Evolutionary conservation across 768 basidiomycete species (phyloP).

Genomic region (Chalciporus chontae): DNA sequence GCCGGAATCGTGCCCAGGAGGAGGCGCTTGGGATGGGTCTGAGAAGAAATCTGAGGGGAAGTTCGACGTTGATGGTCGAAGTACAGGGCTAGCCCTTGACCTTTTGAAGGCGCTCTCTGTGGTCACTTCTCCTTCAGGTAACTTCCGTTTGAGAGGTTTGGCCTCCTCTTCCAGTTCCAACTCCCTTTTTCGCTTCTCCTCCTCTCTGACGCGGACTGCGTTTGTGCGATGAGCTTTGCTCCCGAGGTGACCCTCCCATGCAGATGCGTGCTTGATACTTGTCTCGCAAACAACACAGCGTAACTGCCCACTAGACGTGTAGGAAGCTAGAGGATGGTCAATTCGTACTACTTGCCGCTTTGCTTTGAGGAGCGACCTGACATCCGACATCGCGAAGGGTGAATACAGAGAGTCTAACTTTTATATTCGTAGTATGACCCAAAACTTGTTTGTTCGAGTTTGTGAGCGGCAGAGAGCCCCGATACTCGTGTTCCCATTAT

Average conservation of each 20-base stretch:
- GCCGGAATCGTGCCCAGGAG: conserved; percentile 35
- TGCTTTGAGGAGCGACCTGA: conserved; percentile 77
- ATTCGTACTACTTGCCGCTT: conserved; percentile 75
- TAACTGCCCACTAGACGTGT: conserved; percentile 62
- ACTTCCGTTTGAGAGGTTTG: conserved; percentile 34
- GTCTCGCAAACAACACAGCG: conserved; percentile 64
- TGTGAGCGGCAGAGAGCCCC: background rate
- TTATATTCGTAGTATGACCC: too few relatives aligned
- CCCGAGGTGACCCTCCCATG: conserved; percentile 86
- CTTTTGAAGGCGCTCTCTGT: conserved; percentile 31
- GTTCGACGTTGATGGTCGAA: conserved; percentile 11
- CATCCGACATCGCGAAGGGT: conserved; percentile 61
- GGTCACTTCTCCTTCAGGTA: conserved; percentile 23
- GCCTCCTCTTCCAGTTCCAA: conserved; percentile 35
- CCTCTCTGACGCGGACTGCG: conserved; percentile 54
- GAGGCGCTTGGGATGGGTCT: conserved; percentile 56
- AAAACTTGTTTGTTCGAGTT: background rate
- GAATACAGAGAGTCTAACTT: background rate
- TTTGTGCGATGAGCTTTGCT: conserved; percentile 76
- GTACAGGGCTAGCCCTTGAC: conserved; percentile 21
- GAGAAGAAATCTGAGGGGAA: conserved; percentile 80
- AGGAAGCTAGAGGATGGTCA: conserved; percentile 69
- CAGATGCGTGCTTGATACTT: conserved; percentile 68
- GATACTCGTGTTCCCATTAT: too few relatives aligned
- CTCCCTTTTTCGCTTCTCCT: conserved; percentile 43